Evolutionary conservation across 371 early-diverging fungal genomes (phyloP), one percentile per base, ranked within the genome.

Genomic region (Apophysomyces sp.): DNA sequence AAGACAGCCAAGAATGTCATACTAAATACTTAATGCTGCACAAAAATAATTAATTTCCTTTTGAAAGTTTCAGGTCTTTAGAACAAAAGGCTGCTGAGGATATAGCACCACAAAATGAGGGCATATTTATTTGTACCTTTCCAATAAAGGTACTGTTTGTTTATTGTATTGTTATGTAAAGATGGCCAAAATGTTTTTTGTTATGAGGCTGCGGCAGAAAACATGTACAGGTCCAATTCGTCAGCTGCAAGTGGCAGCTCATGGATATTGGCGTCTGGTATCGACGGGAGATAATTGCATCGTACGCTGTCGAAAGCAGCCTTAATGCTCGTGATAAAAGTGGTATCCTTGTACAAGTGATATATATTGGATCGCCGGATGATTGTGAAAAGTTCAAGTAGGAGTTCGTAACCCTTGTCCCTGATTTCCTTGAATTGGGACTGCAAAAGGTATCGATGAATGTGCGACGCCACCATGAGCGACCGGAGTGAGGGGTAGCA

Each of bases 401-500:
- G 34, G 15, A 68, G 54, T 28, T 62, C 63, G 44, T 68, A 63
- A 9, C 68, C 68, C 40, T 68, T 68, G 51, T 68, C 56, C 26
- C 68, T 59, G n/a, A 68, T 59, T 15, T 68, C 68, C 28, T 44
- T 31, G 29, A 60, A 41, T 27, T 68, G 55, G 6, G 68, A 68
- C 26, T 55, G 54, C 9, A 68, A 41, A 21, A 68, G 60, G 41
- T 68, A 68, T 0, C 63, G 63, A 41, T 68, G 68, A 40, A 68
- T 51, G 31, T 68, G 68, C 4, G 63, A 68, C 15, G 68, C 61
- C n/a, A 68, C 61, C 27, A 68, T 32, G 18, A 68, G 29, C 7
- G 68, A 60, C 6, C 61, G 60, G 18, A 68, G 57, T 1, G 68
- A 63, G 12, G 68, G 68, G 30, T 68, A 68, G 40, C 68, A 68